Evolutionary conservation across 768 basidiomycete species (phyloP).

Genomic region (Leccinum subgranulosum): DNA sequence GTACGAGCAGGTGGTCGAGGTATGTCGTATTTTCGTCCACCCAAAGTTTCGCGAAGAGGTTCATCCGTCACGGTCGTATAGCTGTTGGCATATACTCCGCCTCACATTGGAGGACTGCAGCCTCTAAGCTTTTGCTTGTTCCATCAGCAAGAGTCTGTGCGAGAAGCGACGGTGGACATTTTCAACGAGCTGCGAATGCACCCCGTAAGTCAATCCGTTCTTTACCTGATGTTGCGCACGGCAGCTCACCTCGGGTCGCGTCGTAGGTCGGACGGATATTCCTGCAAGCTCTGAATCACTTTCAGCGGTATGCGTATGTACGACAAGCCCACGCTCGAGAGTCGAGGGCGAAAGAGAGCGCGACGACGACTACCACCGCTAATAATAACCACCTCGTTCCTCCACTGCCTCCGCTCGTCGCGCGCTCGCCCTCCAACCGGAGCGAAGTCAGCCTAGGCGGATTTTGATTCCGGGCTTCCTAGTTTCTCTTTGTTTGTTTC

Average conservation of each 20-base stretch:
- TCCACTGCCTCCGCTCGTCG: conserved; percentile 26
- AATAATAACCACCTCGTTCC: conserved; percentile 35
- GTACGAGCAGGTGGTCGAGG: conserved; percentile 91
- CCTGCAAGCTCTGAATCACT: conserved; percentile 78
- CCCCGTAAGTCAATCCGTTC: conserved; percentile 50
- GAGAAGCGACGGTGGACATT: conserved; percentile 78
- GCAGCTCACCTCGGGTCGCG: not conserved
- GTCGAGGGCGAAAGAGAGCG: conserved; percentile 32
- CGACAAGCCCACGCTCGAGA: conserved; percentile 75
- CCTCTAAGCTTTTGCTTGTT: conserved; percentile 89
- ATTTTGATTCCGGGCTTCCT: conserved; percentile 18
- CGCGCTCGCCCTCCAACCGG: conserved; percentile 44
- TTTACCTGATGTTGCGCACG: not conserved
- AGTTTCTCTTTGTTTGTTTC: not conserved
- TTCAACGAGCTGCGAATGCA: conserved; percentile 76
- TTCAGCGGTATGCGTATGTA: conserved; percentile 85
- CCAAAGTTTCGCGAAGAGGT: too few relatives aligned
- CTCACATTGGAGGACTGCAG: conserved; percentile 77
- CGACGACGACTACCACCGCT: not conserved
- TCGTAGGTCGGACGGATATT: conserved; percentile 74
- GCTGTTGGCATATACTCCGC: conserved; percentile 78
- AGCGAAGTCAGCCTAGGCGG: conserved; percentile 44
- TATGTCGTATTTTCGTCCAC: conserved; percentile 29
- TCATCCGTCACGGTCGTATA: conserved; percentile 29
- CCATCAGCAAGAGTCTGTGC: conserved; percentile 75